Percentiles rank a stretch among this genome's conserved stretches.
These are phyloP conservation scores for Rhodomyrtus tomentosa DNA, from an alignment of 345 rosid species.

Conservation along the genomic window DNA sequence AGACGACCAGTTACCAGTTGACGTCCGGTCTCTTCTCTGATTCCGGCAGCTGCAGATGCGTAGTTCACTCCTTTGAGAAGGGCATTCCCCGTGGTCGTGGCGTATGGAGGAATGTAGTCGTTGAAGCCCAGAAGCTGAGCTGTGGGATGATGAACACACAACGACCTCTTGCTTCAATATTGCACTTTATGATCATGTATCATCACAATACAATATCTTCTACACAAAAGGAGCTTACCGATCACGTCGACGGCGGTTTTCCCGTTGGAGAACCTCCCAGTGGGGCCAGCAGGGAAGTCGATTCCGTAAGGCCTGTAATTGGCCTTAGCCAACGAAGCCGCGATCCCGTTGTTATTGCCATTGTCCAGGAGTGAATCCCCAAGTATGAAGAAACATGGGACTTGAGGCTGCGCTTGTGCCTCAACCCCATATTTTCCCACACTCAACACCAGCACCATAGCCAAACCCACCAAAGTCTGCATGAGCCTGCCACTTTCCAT, in stretches of 20 bases:
- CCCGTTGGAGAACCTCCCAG: conserved; percentile 32
- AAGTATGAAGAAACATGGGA: conserved; percentile 25
- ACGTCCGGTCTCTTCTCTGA: conserved; percentile 69
- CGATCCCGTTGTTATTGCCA: conserved; percentile 26
- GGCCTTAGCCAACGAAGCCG: conserved; percentile 20
- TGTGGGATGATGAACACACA: not conserved
- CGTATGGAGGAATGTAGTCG: conserved; percentile 40
- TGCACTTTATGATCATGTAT: not conserved
- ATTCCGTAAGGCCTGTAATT: conserved; percentile 30
- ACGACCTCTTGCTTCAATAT: not conserved
- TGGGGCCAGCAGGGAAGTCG: conserved; percentile 27
- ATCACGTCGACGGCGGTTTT: conserved; percentile 25
- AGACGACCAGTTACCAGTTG: conserved; percentile 40
- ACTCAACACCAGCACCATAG: not conserved
- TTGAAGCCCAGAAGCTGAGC: conserved; percentile 56
- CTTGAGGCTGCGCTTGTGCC: conserved; percentile 7
- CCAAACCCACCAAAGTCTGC: not conserved
- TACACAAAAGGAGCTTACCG: not conserved
- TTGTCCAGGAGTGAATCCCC: conserved; percentile 39
- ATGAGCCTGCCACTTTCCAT: not conserved
- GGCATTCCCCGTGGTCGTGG: conserved; percentile 32
- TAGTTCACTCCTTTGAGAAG: conserved; percentile 64
- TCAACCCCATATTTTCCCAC: not conserved
- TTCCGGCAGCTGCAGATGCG: conserved; percentile 90
- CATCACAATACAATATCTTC: not conserved